A percentile compares a stretch with the other conserved stretches of the same genome.
Evolutionary conservation across 2,329 filamentous ascomycete species (phyloP).

Genomic region (Byssochlamys sp.): DNA sequence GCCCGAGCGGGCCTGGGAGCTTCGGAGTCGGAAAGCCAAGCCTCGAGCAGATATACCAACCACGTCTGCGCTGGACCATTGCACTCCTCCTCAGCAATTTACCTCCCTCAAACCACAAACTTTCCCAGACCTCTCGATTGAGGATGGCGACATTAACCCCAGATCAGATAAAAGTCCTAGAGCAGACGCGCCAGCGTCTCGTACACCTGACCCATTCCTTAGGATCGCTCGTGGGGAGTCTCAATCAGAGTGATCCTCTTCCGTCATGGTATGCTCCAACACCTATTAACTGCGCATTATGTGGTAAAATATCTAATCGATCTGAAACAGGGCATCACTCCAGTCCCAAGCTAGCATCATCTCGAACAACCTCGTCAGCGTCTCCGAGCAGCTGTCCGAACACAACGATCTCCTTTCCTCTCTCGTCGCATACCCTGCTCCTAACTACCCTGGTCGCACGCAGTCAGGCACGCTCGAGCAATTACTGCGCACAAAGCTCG

Average conservation of each 20-base stretch:
- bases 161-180: conserved; percentile 52
- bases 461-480: conserved; percentile 54
- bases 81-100: not conserved
- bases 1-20: not conserved
- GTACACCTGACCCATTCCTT: conserved; percentile 61
- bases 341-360: conserved; percentile 64
- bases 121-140: not conserved
- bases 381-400: conserved; percentile 56
- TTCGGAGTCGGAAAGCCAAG: not conserved
- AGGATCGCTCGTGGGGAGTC: conserved; percentile 51
- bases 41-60: not conserved
- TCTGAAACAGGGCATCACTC: conserved; percentile 51
- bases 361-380: conserved; percentile 57
- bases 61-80: not conserved
- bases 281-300: not conserved
- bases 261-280: conserved; percentile 50
- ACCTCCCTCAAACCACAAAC: not conserved
- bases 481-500: conserved; percentile 72
- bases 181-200: conserved; percentile 60
- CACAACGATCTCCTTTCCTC: conserved; percentile 59
- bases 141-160: conserved; percentile 29
- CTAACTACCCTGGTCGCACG: conserved; percentile 61
- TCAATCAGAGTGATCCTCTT: conserved; percentile 55
- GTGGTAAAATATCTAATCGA: not conserved
- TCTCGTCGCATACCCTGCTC: conserved; percentile 65